These are phyloP conservation scores for Klebsormidium nitens DNA, from an alignment of 139 green algal genomes.

Conservation along the genomic window DNA sequence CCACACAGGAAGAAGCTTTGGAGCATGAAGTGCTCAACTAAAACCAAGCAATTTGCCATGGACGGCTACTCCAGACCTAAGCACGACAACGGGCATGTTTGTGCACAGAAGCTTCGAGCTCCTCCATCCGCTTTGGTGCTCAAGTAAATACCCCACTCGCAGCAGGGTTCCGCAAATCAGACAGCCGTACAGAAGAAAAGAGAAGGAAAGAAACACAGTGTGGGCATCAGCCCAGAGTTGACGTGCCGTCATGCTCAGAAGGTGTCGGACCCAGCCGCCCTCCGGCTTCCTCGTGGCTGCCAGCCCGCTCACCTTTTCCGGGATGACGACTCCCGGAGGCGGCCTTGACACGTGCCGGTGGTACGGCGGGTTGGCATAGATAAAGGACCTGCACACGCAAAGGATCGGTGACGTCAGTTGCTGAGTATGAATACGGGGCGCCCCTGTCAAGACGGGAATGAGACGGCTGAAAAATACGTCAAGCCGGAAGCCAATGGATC, in stretches of 20 bases:
- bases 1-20: neutral
- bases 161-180: too few species aligned
- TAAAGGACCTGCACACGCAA: slow-evolving; percentile 40
- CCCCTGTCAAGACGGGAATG: too few species aligned
- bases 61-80: neutral
- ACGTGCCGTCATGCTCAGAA: neutral
- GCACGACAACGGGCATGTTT: too few species aligned
- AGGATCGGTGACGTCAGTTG: too few species aligned
- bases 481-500: neutral
- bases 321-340: slow-evolving; percentile 10
- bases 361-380: slow-evolving; percentile 59
- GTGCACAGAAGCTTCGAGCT: too few species aligned
- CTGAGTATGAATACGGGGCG: too few species aligned
- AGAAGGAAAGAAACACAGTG: neutral
- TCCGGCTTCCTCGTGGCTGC: slow-evolving; percentile 1
- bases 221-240: neutral
- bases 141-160: too few species aligned
- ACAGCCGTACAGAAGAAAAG: neutral
- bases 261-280: slow-evolving; percentile 8
- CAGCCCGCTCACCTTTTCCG: slow-evolving; percentile 7
- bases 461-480: neutral
- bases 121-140: too few species aligned
- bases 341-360: slow-evolving; percentile 25
- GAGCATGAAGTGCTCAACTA: neutral
- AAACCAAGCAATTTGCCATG: neutral